phyloP scores from a whole-genome alignment of 2,329 filamentous ascomycete species.

The Talaromyces rugulosus region DNA sequence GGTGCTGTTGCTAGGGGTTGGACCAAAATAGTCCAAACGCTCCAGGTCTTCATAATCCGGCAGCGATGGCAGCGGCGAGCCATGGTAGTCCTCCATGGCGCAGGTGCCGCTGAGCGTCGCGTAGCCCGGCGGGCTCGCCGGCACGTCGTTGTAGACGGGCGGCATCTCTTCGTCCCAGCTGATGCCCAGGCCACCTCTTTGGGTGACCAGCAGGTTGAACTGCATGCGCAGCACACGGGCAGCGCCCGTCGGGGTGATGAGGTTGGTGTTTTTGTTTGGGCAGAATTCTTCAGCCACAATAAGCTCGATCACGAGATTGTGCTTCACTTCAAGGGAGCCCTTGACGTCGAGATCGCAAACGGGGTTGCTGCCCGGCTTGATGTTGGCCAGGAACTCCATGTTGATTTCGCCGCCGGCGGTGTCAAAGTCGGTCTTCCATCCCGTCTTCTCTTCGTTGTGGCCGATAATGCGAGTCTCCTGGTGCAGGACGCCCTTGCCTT shows the following conservation, averaged over 20 bases:
- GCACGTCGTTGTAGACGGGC: conserved; percentile 90
- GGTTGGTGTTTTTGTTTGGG: conserved; percentile 63
- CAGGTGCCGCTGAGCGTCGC: conserved; percentile 37
- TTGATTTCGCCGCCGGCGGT: conserved; percentile 70
- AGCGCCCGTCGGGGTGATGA: conserved; percentile 80
- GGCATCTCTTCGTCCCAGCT: conserved; percentile 97
- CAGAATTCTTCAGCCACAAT: conserved; percentile 89
- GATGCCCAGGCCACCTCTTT: conserved; percentile 80
- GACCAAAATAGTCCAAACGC: conserved; percentile 29
- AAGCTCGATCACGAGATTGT: conserved; percentile 86
- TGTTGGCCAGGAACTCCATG: conserved; percentile 68
- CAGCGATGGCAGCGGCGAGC: conserved; percentile 33
- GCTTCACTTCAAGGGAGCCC: conserved; percentile 73
- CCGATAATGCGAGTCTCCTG: conserved; percentile 74
- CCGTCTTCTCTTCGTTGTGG: conserved; percentile 73
- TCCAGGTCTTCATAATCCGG: conserved; percentile 47
- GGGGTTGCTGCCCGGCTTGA: conserved; percentile 60
- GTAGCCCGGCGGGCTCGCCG: conserved; percentile 75
- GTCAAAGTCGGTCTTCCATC: conserved; percentile 82
- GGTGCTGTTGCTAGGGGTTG: neutral
- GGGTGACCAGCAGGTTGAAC: conserved; percentile 77
- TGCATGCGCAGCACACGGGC: conserved; percentile 90
- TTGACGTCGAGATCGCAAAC: conserved; percentile 72
- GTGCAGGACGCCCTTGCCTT: conserved; percentile 67
- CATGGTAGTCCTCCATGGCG: conserved; percentile 44